These are phyloP conservation scores for Pseudocercospora fuligena DNA, from an alignment of 2,329 filamentous ascomycete genomes.

Conservation along the genomic window DNA sequence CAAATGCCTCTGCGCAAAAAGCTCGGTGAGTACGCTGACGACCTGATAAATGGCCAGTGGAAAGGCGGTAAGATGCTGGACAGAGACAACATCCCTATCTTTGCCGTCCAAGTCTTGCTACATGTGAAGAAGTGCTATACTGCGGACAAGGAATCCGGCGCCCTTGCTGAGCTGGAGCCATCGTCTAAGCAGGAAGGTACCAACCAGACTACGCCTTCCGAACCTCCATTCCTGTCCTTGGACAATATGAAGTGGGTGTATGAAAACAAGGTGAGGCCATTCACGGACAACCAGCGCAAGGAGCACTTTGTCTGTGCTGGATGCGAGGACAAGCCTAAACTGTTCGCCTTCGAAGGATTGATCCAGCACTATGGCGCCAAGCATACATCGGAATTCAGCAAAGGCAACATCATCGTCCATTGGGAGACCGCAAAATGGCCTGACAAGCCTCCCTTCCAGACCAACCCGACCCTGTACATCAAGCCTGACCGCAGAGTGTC, in stretches of 20 bases:
- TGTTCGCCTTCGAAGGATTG: conserved; percentile 77
- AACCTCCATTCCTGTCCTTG: conserved; percentile 60
- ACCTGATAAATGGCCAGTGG: conserved; percentile 71
- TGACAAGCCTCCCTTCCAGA: conserved; percentile 71
- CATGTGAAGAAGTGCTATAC: conserved; percentile 60
- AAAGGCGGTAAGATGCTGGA: conserved; percentile 65
- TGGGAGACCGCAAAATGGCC: conserved; percentile 83
- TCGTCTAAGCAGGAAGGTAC: conserved; percentile 17
- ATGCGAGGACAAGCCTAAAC: conserved; percentile 63
- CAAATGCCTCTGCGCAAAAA: conserved; percentile 70
- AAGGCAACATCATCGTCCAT: conserved; percentile 73
- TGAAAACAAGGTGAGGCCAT: conserved; percentile 73
- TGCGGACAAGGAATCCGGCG: conserved; percentile 33
- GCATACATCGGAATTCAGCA: conserved; percentile 72
- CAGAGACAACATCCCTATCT: conserved; percentile 67
- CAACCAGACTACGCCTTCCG: conserved; percentile 28
- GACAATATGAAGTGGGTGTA: conserved; percentile 90
- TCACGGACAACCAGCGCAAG: conserved; percentile 68
- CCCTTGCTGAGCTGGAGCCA: conserved; percentile 28
- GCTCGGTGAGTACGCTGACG: conserved; percentile 70
- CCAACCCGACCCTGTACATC: conserved; percentile 50
- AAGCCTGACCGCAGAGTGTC: conserved; percentile 27
- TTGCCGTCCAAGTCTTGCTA: conserved; percentile 74
- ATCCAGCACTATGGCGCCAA: conserved; percentile 85
- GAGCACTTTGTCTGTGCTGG: conserved; percentile 76